Conservation (phyloP, 805 yeast species). For the Saturnispora serradocipensis region DNA sequence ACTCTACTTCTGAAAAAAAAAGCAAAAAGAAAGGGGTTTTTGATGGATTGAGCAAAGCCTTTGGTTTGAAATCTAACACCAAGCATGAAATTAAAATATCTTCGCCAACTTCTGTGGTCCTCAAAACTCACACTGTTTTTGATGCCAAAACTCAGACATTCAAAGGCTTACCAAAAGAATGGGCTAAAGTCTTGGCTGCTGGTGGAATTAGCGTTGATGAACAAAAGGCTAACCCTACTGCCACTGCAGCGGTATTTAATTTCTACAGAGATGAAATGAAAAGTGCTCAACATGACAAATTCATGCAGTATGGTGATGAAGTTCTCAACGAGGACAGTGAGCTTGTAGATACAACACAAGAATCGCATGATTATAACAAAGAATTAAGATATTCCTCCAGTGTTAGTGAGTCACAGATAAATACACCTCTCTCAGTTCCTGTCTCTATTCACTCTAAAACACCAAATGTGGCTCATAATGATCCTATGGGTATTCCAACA, state of each 20-base stretch:
- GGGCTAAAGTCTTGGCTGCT: constrained; percentile 77
- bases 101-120: constrained; percentile 86
- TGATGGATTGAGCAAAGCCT: constrained; percentile 44
- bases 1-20: constrained; percentile 17
- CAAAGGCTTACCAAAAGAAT: constrained; percentile 86
- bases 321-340: constrained; percentile 11
- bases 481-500: constrained; percentile 6
- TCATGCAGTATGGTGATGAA: constrained; percentile 22
- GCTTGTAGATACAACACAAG: constrained; percentile 8
- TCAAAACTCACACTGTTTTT: constrained; percentile 88
- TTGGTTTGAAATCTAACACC: constrained; percentile 20
- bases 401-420: constrained; percentile 5
- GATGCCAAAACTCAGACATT: constrained; percentile 78
- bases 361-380: constrained; percentile 6
- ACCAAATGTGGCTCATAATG: constrained; percentile 6
- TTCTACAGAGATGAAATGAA: constrained; percentile 22
- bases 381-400: constrained; percentile 2
- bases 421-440: not conserved
- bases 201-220: constrained; percentile 85
- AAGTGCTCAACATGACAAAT: constrained; percentile 20
- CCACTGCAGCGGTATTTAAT: constrained; percentile 41
- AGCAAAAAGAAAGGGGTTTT: constrained; percentile 45
- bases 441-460: constrained; percentile 1
- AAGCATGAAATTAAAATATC: constrained; percentile 48
- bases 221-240: constrained; percentile 86